These are phyloP conservation scores for Capsicum baccatum DNA, from an alignment of 257 asterid species.

Conservation along the genomic window DNA sequence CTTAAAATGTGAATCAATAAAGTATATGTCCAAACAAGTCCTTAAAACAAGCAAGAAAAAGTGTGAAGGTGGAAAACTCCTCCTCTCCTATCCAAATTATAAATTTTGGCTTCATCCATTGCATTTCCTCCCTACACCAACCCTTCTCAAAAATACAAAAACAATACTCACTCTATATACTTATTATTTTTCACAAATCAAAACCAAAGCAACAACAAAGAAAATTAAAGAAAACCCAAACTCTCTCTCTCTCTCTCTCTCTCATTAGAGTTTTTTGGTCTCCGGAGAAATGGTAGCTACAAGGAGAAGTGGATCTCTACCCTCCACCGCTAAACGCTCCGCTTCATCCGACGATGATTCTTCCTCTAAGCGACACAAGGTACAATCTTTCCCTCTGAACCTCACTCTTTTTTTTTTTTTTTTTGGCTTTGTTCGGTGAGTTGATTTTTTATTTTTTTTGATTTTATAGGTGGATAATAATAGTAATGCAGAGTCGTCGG, in stretches of 20 bases:
- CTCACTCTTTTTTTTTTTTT: background rate
- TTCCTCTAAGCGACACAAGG: conserved; percentile 85
- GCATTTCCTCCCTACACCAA: background rate
- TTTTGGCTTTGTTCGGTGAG: conserved; percentile 34
- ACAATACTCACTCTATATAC: too few species aligned
- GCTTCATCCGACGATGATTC: conserved; percentile 72
- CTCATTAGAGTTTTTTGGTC: conserved; percentile 12
- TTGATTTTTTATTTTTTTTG: conserved; percentile 30
- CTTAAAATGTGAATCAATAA: too few species aligned
- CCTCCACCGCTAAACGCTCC: conserved; percentile 73
- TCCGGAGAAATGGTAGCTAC: conserved; percentile 73
- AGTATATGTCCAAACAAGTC: background rate
- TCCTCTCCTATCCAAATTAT: background rate
- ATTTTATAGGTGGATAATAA: conserved; percentile 52
- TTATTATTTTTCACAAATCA: background rate
- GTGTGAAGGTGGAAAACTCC: conserved; percentile 22
- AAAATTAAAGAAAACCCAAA: conserved; percentile 24
- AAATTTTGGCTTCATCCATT: conserved; percentile 25
- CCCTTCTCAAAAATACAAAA: background rate
- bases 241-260: background rate
- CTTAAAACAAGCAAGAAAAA: background rate
- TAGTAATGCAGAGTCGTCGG: conserved; percentile 44
- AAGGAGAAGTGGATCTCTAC: conserved; percentile 95
- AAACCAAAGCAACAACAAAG: background rate
- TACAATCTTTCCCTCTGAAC: conserved; percentile 27